phyloP scores from a whole-genome alignment of 1,284 basidiomycete genomes.

The Trametes polyzona region DNA sequence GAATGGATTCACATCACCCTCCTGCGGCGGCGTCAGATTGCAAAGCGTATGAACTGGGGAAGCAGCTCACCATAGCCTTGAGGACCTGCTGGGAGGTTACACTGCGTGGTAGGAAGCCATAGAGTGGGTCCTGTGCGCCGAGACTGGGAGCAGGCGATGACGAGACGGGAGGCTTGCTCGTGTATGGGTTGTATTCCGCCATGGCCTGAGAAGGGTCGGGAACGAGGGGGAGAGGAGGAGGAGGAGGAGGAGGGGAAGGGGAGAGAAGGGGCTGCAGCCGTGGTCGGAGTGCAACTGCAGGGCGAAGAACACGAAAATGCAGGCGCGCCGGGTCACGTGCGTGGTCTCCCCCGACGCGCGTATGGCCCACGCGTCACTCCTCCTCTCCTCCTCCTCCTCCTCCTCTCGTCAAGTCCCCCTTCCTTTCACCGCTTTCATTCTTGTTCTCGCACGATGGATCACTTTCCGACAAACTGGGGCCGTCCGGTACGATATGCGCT shows the following conservation, averaged over 20 bases:
- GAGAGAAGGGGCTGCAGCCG: conserved; percentile 2
- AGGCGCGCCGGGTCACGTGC: conserved; percentile 19
- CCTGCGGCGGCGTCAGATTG: background rate
- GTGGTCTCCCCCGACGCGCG: conserved; percentile 17
- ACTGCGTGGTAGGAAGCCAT: conserved; percentile 62
- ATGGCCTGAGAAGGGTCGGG: background rate
- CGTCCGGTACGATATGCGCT: conserved; percentile 58
- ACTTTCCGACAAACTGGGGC: conserved; percentile 82
- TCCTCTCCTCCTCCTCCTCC: conserved; percentile 5
- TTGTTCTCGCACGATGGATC: conserved; percentile 65
- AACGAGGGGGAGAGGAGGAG: background rate
- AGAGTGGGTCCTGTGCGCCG: conserved; percentile 45
- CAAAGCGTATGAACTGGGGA: background rate
- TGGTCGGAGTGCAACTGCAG: too few relatives aligned
- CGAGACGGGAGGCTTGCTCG: conserved; percentile 26
- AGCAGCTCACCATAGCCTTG: conserved; percentile 25
- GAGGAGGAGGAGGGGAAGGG: conserved; percentile 1
- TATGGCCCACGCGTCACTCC: conserved; percentile 11
- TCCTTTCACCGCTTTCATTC: background rate
- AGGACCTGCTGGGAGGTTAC: conserved; percentile 42
- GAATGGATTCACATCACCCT: conserved; percentile 86
- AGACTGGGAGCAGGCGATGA: background rate
- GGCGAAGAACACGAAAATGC: conserved; percentile 16
- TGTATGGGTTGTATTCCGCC: conserved; percentile 29
- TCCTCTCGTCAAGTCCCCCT: conserved; percentile 1